Percentiles rank a stretch among this genome's conserved stretches.
Evolutionary conservation across 2,329 filamentous ascomycete genomes (phyloP).

Genomic region (Colletotrichum scovillei): DNA sequence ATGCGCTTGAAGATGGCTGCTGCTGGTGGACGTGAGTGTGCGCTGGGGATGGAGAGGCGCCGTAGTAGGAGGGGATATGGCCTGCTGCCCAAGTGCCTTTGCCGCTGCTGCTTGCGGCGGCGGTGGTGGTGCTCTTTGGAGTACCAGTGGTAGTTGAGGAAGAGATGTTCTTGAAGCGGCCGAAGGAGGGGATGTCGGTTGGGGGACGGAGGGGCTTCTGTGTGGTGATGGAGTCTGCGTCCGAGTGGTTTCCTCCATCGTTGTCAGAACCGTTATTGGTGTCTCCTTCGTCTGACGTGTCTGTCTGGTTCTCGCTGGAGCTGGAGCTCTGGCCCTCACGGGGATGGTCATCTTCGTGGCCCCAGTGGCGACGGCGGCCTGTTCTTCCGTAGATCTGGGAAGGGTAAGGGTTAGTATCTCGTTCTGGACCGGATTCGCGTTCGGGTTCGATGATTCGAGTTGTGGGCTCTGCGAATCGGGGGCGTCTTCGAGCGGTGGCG

Average conservation of each 20-base stretch:
- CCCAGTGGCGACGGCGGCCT: conserved; percentile 3
- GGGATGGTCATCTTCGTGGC: neutral
- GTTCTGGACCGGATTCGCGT: neutral
- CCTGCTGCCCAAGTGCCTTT: conserved; percentile 1
- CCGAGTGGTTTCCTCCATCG: neutral
- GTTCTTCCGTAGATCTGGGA: conserved; percentile 22
- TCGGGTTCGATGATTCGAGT: neutral
- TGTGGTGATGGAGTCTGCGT: neutral
- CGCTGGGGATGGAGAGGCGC: neutral
- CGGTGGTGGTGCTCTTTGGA: neutral
- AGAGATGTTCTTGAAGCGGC: neutral
- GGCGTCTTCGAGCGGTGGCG: neutral
- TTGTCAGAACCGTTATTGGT: neutral
- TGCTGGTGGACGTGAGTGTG: neutral
- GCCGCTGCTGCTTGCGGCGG: neutral
- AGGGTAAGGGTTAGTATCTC: neutral
- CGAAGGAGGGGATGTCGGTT: neutral
- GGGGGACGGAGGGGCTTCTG: neutral
- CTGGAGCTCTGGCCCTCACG: neutral
- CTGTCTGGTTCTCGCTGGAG: neutral
- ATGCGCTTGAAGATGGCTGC: too few species aligned
- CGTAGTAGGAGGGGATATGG: conserved; percentile 26
- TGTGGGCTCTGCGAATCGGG: neutral
- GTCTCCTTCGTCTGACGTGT: neutral
- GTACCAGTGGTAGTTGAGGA: neutral